Base-by-base conservation (phyloP, 1,284 basidiomycete genomes). In the Ceratorhiza oryzae-sativae region DNA sequence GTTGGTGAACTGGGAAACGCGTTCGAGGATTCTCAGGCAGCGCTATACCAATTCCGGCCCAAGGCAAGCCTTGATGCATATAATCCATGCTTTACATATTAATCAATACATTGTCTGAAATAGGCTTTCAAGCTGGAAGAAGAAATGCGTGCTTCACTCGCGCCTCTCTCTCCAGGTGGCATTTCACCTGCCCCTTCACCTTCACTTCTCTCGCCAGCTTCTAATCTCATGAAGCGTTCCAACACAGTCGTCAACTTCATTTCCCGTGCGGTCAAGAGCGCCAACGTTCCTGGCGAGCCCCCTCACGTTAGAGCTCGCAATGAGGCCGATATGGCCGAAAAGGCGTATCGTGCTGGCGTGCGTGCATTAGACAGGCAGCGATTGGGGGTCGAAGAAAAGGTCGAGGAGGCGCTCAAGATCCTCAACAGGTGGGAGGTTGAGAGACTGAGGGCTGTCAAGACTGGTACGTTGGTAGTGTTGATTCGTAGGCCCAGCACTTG, bases 341-440 rank as follows among this genome's bases (percentile, higher is more conserved):
- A 87, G 73, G 79, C 85, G 10, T 96, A 95, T 79, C 88, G 90
- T 39, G 82, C 89, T 48, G 87, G 88, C 10, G 88, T 95, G 25
- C 86, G 92, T 59, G 87, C 87, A 75, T 86, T 94, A 45, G 94
- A 95, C 77, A 83, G 89, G 60, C 91, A 92, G 77, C 84, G 94
- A 30, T 84, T 95, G 27, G 88, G 86, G 3, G 85, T 96, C 65
- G 94, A 96, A 80, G 93, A 96, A 78, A 85, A 87, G 63, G 86
- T 96, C 65, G 94, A 96, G 78, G 90, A 93, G 63, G 88, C 87
- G 1, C 82, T 96, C 53, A 93, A 91, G 80, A 79, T 84, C 0
- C 84, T 94, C 76, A 93, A 96, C 80, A 86, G 85, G 74, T 94
- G 93, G 92, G 94, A 97, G 81, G 80, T 85, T 55, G 94, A 96